Evolutionary conservation across 2,329 filamentous ascomycete genomes (phyloP).

Genomic region (Alternaria arborescens): DNA sequence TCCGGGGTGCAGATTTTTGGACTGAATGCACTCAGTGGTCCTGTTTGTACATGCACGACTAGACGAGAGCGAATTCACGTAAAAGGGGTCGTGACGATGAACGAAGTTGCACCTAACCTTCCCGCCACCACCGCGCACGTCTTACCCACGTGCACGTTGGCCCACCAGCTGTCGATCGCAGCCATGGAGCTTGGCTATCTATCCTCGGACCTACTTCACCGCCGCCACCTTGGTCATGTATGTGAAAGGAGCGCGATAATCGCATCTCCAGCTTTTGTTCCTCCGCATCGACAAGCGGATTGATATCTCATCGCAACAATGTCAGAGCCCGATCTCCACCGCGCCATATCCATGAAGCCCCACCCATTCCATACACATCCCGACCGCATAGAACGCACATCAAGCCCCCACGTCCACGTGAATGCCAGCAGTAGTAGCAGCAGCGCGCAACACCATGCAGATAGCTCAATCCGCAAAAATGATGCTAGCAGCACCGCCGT

Average conservation of each 20-base stretch:
- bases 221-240: neutral
- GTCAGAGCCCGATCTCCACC: slow-evolving; percentile 58
- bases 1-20: neutral
- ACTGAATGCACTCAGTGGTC: neutral
- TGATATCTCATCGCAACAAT: slow-evolving; percentile 31
- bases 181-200: neutral
- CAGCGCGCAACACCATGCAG: slow-evolving; percentile 23
- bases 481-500: slow-evolving; percentile 52
- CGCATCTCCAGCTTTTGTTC: neutral
- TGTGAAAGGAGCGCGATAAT: neutral
- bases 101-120: neutral
- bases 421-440: slow-evolving; percentile 20
- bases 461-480: slow-evolving; percentile 26
- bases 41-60: neutral
- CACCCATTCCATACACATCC: slow-evolving; percentile 51
- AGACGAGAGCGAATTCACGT: neutral
- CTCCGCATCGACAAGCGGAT: neutral
- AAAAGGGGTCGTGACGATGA: neutral
- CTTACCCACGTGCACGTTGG: slow-evolving; percentile 25
- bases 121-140: slow-evolving; percentile 13
- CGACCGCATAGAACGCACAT: slow-evolving; percentile 39
- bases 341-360: slow-evolving; percentile 59
- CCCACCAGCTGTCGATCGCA: slow-evolving; percentile 1
- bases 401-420: slow-evolving; percentile 36
- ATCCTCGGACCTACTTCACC: neutral